Evolutionary conservation across 495 filamentous ascomycete species (phyloP).

Genomic region (Lasiosphaeris hirsuta): DNA sequence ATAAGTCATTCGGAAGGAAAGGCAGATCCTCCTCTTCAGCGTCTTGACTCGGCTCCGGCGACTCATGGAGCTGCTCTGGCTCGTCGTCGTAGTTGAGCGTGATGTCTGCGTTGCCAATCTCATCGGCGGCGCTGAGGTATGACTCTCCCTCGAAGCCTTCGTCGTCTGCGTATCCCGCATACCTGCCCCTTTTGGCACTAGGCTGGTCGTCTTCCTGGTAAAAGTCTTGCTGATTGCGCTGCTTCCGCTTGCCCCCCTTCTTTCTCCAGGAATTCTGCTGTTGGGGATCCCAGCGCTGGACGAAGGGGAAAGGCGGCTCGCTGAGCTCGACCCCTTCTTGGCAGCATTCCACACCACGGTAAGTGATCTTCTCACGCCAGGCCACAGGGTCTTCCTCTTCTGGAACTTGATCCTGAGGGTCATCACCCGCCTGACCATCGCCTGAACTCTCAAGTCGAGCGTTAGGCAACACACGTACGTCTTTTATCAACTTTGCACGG

Average conservation of each 20-base stretch:
- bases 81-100: slow-evolving; percentile 55
- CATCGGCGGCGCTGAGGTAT: slow-evolving; percentile 23
- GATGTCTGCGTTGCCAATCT: slow-evolving; percentile 27
- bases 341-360: slow-evolving; percentile 77
- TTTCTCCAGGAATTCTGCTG: slow-evolving; percentile 46
- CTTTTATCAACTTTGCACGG: slow-evolving; percentile 52
- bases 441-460: slow-evolving; percentile 14
- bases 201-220: slow-evolving; percentile 30
- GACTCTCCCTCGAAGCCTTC: slow-evolving; percentile 18
- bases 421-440: background rate
- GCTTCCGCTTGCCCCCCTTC: slow-evolving; percentile 39
- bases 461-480: slow-evolving; percentile 30
- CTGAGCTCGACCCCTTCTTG: slow-evolving; percentile 68
- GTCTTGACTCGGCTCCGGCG: slow-evolving; percentile 37
- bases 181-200: slow-evolving; percentile 49
- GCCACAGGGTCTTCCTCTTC: slow-evolving; percentile 39
- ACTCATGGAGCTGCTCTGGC: slow-evolving; percentile 26
- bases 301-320: slow-evolving; percentile 84
- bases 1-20: slow-evolving; percentile 59
- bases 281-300: slow-evolving; percentile 81
- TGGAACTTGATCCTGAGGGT: background rate
- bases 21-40: slow-evolving; percentile 60
- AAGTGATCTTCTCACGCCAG: slow-evolving; percentile 73
- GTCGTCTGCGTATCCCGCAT: slow-evolving; percentile 27
- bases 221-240: slow-evolving; percentile 35